These are phyloP conservation scores for Posidonia oceanica DNA, from an alignment of 116 monocot species.

Conservation along the genomic window DNA sequence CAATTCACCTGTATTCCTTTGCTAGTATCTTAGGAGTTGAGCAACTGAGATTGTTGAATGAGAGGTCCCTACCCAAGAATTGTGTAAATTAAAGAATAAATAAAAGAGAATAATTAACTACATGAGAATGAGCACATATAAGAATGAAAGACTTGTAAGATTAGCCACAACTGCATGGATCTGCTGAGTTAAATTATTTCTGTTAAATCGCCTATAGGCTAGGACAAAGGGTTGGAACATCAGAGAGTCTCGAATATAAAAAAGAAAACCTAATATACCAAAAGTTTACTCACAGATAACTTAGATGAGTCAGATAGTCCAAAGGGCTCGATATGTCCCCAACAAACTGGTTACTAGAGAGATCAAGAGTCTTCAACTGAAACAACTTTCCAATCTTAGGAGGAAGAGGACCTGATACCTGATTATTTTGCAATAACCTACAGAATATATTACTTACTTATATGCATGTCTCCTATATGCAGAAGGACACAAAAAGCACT, in stretches of 20 bases:
- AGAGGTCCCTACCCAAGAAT: conserved; percentile 64
- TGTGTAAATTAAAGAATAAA: conserved; percentile 13
- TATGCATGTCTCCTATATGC: too few relatives aligned
- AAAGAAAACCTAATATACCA: background rate
- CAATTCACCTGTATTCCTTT: conserved; percentile 64
- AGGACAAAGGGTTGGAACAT: conserved; percentile 4
- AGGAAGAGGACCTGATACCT: conserved; percentile 66
- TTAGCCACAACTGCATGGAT: conserved; percentile 71
- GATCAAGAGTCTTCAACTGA: conserved; percentile 65
- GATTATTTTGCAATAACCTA: conserved; percentile 85
- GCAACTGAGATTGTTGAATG: conserved; percentile 89
- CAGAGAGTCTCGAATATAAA: background rate
- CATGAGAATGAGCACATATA: conserved; percentile 42
- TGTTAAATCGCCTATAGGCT: conserved; percentile 54
- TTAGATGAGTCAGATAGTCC: conserved; percentile 52
- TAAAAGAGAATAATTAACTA: background rate
- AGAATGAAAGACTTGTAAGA: conserved; percentile 69
- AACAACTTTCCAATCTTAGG: conserved; percentile 62
- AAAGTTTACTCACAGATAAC: conserved; percentile 53
- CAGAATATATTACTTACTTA: too few relatives aligned
- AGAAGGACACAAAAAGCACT: too few relatives aligned
- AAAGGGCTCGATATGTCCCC: conserved; percentile 72
- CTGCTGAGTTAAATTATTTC: conserved; percentile 77
- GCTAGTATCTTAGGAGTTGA: conserved; percentile 72
- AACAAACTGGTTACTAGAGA: conserved; percentile 76